Conservation (phyloP, 352 stramenopile species). For the Globisporangium ultimum region DNA sequence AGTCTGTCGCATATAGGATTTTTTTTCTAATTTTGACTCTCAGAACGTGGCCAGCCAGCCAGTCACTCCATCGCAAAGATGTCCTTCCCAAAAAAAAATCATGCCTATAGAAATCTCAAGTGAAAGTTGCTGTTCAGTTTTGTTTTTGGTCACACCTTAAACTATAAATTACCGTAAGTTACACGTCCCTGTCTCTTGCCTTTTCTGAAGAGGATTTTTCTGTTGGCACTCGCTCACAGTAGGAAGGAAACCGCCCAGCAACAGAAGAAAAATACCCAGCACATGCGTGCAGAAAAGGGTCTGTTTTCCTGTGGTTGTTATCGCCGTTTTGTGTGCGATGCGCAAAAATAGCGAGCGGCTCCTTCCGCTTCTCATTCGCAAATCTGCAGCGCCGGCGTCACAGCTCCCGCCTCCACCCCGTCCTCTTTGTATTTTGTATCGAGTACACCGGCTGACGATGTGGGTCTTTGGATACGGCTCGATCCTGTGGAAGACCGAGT, state of each 20-base stretch:
- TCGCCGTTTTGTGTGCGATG: not conserved
- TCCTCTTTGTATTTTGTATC: not conserved
- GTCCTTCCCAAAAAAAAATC: too few species aligned
- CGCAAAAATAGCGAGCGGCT: not conserved
- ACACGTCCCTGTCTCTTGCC: too few species aligned
- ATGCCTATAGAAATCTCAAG: too few species aligned
- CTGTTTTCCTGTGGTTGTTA: not conserved
- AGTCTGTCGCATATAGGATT: not conserved
- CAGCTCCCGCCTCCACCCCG: not conserved
- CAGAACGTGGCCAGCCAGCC: too few species aligned
- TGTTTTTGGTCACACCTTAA: too few species aligned
- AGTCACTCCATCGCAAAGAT: too few species aligned
- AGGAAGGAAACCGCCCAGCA: not conserved
- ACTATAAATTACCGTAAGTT: too few species aligned
- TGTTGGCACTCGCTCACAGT: not conserved
- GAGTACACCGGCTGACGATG: slow-evolving; percentile 26
- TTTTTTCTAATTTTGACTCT: too few species aligned
- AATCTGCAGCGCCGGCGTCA: slow-evolving; percentile 20
- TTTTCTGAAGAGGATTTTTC: not conserved
- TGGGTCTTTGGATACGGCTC: slow-evolving; percentile 76
- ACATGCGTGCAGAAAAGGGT: not conserved
- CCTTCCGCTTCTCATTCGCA: not conserved
- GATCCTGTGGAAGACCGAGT: slow-evolving; percentile 32
- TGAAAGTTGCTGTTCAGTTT: too few species aligned
- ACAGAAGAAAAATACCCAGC: too few species aligned